Percentiles rank a stretch among this genome's conserved stretches.
Conservation (phyloP, 2,329 filamentous ascomycete species). For the Cladosporium sp. region DNA sequence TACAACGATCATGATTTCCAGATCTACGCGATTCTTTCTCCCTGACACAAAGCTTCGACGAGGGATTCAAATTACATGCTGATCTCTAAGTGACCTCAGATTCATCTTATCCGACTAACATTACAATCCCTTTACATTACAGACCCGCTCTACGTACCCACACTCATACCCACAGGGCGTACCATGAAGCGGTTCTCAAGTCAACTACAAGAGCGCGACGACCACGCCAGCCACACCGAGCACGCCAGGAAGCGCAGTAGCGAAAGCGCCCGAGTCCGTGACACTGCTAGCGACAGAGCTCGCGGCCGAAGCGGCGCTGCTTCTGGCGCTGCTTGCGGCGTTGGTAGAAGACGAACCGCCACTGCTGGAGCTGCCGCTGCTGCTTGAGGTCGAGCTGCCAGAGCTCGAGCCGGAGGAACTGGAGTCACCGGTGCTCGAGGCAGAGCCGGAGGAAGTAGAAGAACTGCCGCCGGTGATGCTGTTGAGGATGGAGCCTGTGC, state of each 20-base stretch:
- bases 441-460: neutral
- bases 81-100: too few relatives aligned
- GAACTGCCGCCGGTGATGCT: constrained; percentile 15
- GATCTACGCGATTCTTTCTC: too few relatives aligned
- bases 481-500: constrained; percentile 14
- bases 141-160: neutral
- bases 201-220: constrained; percentile 12
- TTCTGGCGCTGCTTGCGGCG: neutral
- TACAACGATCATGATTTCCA: neutral
- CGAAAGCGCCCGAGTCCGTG: neutral
- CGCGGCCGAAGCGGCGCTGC: constrained; percentile 4
- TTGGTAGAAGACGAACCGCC: neutral
- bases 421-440: constrained; percentile 1
- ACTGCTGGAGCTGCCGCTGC: neutral
- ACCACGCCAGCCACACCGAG: constrained; percentile 3
- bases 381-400: neutral
- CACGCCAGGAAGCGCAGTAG: constrained; percentile 5
- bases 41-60: too few relatives aligned
- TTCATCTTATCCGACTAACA: neutral
- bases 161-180: neutral
- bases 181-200: neutral
- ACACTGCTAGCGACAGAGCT: constrained; percentile 1
- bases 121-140: neutral
- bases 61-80: neutral
- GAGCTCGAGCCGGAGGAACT: neutral